Evolutionary conservation across 345 rosid genomes (phyloP), one percentile per base, ranked within the genome.

Genomic region (Rhodamnia rubescens): DNA sequence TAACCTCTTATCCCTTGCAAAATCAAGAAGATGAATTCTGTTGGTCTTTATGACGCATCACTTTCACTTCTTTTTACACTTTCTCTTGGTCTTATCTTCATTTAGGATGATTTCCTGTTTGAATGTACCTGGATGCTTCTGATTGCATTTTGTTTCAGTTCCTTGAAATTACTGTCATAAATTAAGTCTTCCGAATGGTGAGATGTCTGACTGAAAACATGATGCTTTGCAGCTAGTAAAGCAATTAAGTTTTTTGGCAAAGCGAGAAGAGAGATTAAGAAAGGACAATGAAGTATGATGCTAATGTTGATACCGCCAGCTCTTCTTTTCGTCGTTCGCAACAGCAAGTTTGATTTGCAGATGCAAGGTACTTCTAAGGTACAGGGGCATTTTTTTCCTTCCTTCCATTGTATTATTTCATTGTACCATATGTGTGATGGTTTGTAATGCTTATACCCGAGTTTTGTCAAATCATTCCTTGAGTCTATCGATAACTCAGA

Each of bases 151-250:
- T 42, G 29, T 82, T 40, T 12, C 52, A 10, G 52, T 82, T 86
- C 13, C 54, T 40, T 8, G 24, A 53, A 56, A 26, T 42, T 32
- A 26, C n/a, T 36, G 9, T 36, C 53, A 29, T 51, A 10, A 54
- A 47, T 21, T 82, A 5, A 40, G 49, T 26, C 40, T 83, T 52
- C 22, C 11, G 40, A 86, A n/a, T 85, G 78, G 49, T 42, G 27
- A 69, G 80, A 69, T 29, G 24, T 75, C 53, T 84, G 53, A 49
- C 82, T 56, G 54, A 24, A 8, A 52, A 26, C 15, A 8, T 40
- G 69, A 42, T 84, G 75, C 82, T 83, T 83, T 82, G 93, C 96
- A 97, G 99, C 85, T 95, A 83, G 98, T 94, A 87, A 92, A 89
- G 86, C 95, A 93, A 86, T 85, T 95, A 90, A 90, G 91, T 85